phyloP scores from a whole-genome alignment of 441 rosid genomes.

The Eutrema salsugineum region DNA sequence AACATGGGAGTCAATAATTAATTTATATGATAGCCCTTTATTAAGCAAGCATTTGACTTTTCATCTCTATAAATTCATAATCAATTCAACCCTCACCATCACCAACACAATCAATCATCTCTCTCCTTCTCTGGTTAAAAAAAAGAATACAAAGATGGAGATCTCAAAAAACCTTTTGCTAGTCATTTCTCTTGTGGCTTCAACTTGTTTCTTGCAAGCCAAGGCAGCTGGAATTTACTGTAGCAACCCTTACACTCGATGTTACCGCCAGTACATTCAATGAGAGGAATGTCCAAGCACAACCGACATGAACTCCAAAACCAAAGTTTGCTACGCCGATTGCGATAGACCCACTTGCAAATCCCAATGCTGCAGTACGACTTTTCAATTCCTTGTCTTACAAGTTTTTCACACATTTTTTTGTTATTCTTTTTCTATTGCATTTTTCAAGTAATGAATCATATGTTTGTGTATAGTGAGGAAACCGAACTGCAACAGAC shows the following conservation, averaged over 20 bases:
- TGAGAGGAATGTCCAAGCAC: constrained; percentile 53
- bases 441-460: background rate
- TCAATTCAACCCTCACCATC: background rate
- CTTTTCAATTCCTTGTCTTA: background rate
- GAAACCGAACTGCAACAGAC: constrained; percentile 36
- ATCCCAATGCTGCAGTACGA: constrained; percentile 52
- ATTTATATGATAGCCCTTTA: background rate
- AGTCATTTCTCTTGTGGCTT: constrained; percentile 17
- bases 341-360: constrained; percentile 59
- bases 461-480: constrained; percentile 30
- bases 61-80: constrained; percentile 13
- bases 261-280: constrained; percentile 32
- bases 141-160: constrained; percentile 11
- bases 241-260: constrained; percentile 31
- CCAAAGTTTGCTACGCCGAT: constrained; percentile 60
- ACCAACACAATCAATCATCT: constrained; percentile 2
- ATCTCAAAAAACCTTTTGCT: constrained; percentile 25
- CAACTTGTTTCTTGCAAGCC: constrained; percentile 33
- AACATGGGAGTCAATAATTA: background rate
- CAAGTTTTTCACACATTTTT: background rate
- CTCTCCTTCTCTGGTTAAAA: background rate
- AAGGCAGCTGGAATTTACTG: constrained; percentile 34
- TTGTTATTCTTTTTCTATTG: background rate
- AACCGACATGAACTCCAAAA: constrained; percentile 30
- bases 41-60: constrained; percentile 28